Conservation (phyloP, 1,284 basidiomycete genomes). For the Trichosporon coremiiforme region DNA sequence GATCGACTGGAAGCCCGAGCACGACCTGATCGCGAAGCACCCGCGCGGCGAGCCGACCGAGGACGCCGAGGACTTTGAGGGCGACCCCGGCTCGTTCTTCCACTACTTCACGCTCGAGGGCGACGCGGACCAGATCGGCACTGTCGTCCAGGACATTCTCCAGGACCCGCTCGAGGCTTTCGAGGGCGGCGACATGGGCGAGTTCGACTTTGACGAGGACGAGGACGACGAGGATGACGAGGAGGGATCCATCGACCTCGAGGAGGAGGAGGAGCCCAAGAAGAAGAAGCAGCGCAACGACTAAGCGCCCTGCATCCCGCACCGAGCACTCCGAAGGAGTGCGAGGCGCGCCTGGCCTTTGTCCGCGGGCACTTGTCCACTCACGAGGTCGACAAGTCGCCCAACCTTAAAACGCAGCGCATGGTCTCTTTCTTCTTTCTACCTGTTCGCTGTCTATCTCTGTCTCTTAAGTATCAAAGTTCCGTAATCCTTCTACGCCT, state of each 20-base stretch:
- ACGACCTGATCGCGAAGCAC: constrained; percentile 56
- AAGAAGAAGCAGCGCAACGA: constrained; percentile 22
- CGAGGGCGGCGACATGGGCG: constrained; percentile 39
- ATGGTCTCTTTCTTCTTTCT: neutral
- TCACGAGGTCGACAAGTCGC: neutral
- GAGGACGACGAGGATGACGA: constrained; percentile 50
- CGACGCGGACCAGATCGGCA: constrained; percentile 40
- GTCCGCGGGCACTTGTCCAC: neutral
- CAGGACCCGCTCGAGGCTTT: constrained; percentile 49
- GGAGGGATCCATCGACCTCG: constrained; percentile 52
- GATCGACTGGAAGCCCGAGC: constrained; percentile 60
- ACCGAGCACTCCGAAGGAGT: neutral
- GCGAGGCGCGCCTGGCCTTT: neutral
- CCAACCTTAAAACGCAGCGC: neutral
- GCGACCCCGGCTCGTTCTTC: constrained; percentile 59
- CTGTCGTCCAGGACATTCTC: constrained; percentile 42
- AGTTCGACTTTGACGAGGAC: constrained; percentile 41
- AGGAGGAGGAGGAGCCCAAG: constrained; percentile 45
- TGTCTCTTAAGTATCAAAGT: neutral
- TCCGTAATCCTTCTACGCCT: constrained; percentile 12
- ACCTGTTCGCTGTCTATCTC: neutral
- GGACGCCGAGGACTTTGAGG: constrained; percentile 45
- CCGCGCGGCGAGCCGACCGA: constrained; percentile 47
- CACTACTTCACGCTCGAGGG: constrained; percentile 56
- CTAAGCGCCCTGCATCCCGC: neutral